Evolutionary conservation across 1,139 yeast genomes (phyloP), one percentile per base, ranked within the genome.

Genomic region (Yamadazyma songkhlaensis): DNA sequence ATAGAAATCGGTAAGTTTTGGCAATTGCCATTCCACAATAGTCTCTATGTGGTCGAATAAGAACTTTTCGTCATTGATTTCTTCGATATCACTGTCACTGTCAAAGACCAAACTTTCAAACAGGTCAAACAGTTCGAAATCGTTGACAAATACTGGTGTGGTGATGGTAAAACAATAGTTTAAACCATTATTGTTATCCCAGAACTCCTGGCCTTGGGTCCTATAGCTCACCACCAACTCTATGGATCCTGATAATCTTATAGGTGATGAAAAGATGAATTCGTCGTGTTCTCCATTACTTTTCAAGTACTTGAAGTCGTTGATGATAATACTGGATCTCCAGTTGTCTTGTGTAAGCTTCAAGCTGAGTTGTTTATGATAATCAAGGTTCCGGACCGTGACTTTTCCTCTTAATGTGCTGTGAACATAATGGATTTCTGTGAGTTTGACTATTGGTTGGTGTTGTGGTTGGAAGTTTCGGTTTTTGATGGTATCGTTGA

Each of bases 311-410:
- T 49, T 38, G 12, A 57, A 45, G 20, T 42, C 40, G 33, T 61
- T 57, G 31, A 63, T 57, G 24, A 57, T 54, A 35, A 62, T 48
- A 36, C 51, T 55, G 9, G 67, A 54, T 34, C 54, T 49, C 77
- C 77, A 71, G 38, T 56, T 52, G 45, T 69, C 60, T 38, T 62
- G 54, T 3, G 74, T 59, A 39, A 69, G 47, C 47, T 70, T 70
- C 31, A 69, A 48, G 31, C 54, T 51, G 30, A 70, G 45, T 9
- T 44, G 45, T 50, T 71, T 71, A 43, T 67, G 72, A 46, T 56
- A 69, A 7, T 65, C 67, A 29, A 69, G 45, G 49, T 71, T 71
- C 32, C 57, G 53, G 41, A 62, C 67, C 53, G 62, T 57, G 24
- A 70, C 54, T 31, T 58, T 50, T 3, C 74, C 74, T 17, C 49